Evolutionary conservation across 2,329 filamentous ascomycete species (phyloP).

Genomic region (Zasmidium cellare): DNA sequence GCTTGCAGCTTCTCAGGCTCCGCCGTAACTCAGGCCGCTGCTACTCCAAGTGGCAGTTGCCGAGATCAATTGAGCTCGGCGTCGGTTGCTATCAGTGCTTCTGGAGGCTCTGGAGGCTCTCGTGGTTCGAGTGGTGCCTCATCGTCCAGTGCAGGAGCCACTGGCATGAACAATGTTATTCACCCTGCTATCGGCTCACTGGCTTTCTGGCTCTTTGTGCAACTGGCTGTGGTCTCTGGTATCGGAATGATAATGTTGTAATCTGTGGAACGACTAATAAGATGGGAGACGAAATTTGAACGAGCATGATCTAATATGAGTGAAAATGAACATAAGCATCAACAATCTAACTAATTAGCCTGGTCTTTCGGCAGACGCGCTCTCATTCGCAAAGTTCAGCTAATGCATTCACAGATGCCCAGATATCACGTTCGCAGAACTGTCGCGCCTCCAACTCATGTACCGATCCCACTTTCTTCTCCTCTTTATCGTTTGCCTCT

Average conservation of each 20-base stretch:
- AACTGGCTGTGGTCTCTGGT: constrained; percentile 27
- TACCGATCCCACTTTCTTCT: background rate
- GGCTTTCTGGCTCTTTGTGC: constrained; percentile 23
- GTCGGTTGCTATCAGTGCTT: constrained; percentile 56
- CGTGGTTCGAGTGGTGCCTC: constrained; percentile 13
- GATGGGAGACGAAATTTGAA: background rate
- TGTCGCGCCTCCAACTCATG: background rate
- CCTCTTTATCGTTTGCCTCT: background rate
- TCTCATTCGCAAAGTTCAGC: too few species aligned
- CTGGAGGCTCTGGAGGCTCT: constrained; percentile 14
- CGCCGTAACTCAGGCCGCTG: constrained; percentile 55
- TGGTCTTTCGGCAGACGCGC: too few species aligned
- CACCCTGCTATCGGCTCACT: constrained; percentile 19
- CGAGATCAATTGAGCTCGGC: constrained; percentile 60
- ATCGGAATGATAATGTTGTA: constrained; percentile 28
- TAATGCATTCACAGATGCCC: background rate
- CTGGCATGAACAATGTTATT: constrained; percentile 16
- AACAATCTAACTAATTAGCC: background rate
- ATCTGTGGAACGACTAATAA: background rate
- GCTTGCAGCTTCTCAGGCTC: constrained; percentile 73
- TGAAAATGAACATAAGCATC: background rate
- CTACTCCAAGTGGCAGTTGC: constrained; percentile 55
- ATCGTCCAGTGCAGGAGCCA: constrained; percentile 15
- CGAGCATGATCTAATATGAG: background rate
- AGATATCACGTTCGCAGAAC: background rate